Percentiles rank a stretch among this genome's conserved stretches.
Conservation (phyloP, 1,284 basidiomycete species). For the Cutaneotrichosporon dermatis region DNA sequence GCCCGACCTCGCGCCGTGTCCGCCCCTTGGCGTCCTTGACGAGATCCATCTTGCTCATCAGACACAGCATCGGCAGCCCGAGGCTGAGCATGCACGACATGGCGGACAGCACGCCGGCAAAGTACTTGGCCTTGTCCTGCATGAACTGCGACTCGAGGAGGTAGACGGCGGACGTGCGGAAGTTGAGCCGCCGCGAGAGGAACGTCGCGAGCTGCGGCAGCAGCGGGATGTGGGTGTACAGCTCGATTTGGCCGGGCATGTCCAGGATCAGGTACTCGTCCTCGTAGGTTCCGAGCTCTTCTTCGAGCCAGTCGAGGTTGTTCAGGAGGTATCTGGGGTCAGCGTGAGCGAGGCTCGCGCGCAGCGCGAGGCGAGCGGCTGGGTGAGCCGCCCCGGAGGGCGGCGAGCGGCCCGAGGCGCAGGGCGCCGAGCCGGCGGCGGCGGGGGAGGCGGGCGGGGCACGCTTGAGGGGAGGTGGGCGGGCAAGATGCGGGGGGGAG, state of each 20-base stretch:
- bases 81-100: constrained; percentile 99
- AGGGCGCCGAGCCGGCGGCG: too few relatives aligned
- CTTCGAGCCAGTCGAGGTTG: constrained; percentile 99
- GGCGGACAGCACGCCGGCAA: constrained; percentile 94
- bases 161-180: constrained; percentile 79
- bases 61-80: constrained; percentile 92
- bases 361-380: too few relatives aligned
- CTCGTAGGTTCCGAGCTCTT: constrained; percentile 88
- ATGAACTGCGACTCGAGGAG: constrained; percentile 97
- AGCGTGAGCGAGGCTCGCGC: background rate
- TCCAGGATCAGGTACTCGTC: constrained; percentile 98
- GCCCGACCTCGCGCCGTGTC: constrained; percentile 66
- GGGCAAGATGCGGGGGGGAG: too few relatives aligned
- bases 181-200: constrained; percentile 58
- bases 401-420: too few relatives aligned
- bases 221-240: constrained; percentile 97
- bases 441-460: too few relatives aligned
- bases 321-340: constrained; percentile 78
- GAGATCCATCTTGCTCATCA: constrained; percentile 99
- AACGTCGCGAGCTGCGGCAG: constrained; percentile 77
- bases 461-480: too few relatives aligned
- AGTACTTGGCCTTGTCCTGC: constrained; percentile 98
- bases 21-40: constrained; percentile 72
- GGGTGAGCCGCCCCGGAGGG: too few relatives aligned
- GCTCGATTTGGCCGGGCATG: constrained; percentile 97